Base-by-base conservation (phyloP, 768 basidiomycete genomes). In the Hydnum rufescens region DNA sequence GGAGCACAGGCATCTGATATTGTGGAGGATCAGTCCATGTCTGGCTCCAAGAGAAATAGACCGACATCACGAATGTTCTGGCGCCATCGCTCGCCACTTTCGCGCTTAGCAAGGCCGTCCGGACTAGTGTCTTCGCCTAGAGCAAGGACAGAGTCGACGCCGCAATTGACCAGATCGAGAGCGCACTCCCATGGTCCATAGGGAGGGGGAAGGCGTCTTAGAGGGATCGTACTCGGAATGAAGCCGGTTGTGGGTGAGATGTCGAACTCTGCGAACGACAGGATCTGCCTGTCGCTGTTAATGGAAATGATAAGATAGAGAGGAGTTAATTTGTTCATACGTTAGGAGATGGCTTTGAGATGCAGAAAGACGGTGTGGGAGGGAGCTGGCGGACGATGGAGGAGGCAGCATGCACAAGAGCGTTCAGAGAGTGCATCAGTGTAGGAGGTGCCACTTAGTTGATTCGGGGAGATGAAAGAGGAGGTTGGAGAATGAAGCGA, bases 61-160 rank as follows among this genome's bases (percentile, higher is more conserved):
- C 36, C 50, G 49, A 55, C 55, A 43, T 32, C 49, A 19, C 47
- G 54, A 51, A 55, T 53, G 30, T 50, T 23, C 25, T 30, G 19
- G 23, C 54, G 29, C 55, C 55, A 56, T 42, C 48, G 23, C 32
- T 49, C 55, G 22, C 54, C 47, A 23, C 32, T 28, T 5, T 32
- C 28, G 23, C 55, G 55, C 48, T 50, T 57, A 22, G 55, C 47
- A 25, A 56, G 28, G n/a, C 54, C 55, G 19, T 56, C 55, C 23
- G 57, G 36, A 23, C 19, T 23, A 31, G 30, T 32, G 42, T 56
- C 55, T 47, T 56, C 55, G 28, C 55, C 55, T 29, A 56, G 54
- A 29, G 34, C 43, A 30, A 56, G 28, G n/a, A 51, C 42, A n/a
- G 53, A 43, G 26, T 53, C 25, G 44, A 8, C 8, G 5, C 42